Percentiles rank a stretch among this genome's conserved stretches.
phyloP scores from a whole-genome alignment of 2,329 filamentous ascomycete genomes.

The Parastagonospora avenae region DNA sequence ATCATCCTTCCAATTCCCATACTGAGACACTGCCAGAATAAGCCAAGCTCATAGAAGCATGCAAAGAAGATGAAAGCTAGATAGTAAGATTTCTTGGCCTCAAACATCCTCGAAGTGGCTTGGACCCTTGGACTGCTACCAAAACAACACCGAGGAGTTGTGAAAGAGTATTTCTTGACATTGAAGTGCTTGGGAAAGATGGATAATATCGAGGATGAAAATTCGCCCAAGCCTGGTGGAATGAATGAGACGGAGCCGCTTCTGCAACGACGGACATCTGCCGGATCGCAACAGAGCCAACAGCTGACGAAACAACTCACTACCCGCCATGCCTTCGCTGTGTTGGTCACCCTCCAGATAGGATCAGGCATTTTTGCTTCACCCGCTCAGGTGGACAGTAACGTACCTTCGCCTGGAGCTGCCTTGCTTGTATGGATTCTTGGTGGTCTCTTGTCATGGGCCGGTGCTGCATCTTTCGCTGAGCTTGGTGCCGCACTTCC shows the following conservation, averaged over 20 bases:
- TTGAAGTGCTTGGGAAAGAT: background rate
- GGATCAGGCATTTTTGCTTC: slow-evolving; percentile 70
- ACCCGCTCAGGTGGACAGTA: slow-evolving; percentile 66
- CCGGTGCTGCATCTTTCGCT: slow-evolving; percentile 65
- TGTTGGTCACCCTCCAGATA: slow-evolving; percentile 68
- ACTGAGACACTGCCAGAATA: background rate
- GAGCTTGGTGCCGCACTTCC: slow-evolving; percentile 68
- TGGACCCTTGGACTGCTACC: no score
- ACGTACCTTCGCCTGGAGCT: slow-evolving; percentile 65
- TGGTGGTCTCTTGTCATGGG: slow-evolving; percentile 67
- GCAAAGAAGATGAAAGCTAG: no score
- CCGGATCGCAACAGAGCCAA: slow-evolving; percentile 14
- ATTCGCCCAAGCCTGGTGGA: slow-evolving; percentile 15
- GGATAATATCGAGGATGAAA: slow-evolving; percentile 6
- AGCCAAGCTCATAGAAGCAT: background rate
- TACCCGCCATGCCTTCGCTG: slow-evolving; percentile 57
- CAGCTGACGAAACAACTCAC: slow-evolving; percentile 36
- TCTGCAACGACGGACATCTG: slow-evolving; percentile 22
- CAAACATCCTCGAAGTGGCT: no score
- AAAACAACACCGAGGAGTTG: background rate
- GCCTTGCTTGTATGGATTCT: slow-evolving; percentile 66
- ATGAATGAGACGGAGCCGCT: slow-evolving; percentile 34
- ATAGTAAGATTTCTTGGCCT: no score
- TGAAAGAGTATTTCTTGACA: background rate
- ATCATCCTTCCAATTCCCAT: background rate